Percentiles rank a stretch among this genome's conserved stretches.
These are phyloP conservation scores for Trichoderma sp. DNA, from an alignment of 2,329 filamentous ascomycete genomes.

Conservation along the genomic window DNA sequence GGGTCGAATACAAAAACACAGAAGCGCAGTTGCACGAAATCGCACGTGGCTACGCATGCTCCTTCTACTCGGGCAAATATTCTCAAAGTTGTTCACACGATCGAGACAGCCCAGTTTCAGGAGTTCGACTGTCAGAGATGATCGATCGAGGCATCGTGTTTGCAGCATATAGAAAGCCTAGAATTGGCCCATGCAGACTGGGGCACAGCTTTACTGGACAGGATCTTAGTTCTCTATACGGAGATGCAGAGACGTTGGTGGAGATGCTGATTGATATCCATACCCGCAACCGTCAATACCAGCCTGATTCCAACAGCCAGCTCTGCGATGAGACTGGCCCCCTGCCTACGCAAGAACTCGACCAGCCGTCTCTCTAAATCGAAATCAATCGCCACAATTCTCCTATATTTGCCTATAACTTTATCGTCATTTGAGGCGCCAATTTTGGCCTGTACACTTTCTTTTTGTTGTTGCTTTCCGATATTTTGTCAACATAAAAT, in stretches of 20 bases:
- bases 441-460: background rate
- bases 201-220: constrained; percentile 38
- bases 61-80: constrained; percentile 51
- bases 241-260: constrained; percentile 54
- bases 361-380: constrained; percentile 1
- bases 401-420: background rate
- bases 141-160: constrained; percentile 58
- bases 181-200: constrained; percentile 39
- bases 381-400: background rate
- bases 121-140: constrained; percentile 28
- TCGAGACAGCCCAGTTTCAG: constrained; percentile 31
- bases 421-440: background rate
- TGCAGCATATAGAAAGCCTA: constrained; percentile 55
- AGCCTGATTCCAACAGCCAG: constrained; percentile 30
- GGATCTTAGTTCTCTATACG: constrained; percentile 49
- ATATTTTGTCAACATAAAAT: background rate
- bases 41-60: constrained; percentile 53
- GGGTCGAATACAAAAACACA: constrained; percentile 54
- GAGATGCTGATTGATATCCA: constrained; percentile 55
- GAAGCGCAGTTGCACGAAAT: constrained; percentile 47
- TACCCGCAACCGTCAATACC: constrained; percentile 40
- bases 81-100: constrained; percentile 31
- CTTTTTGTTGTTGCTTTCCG: background rate
- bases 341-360: constrained; percentile 33
- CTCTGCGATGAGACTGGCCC: constrained; percentile 42